Evolutionary conservation across 805 yeast species (phyloP).

Genomic region (Wickerhamiella qilinensis): DNA sequence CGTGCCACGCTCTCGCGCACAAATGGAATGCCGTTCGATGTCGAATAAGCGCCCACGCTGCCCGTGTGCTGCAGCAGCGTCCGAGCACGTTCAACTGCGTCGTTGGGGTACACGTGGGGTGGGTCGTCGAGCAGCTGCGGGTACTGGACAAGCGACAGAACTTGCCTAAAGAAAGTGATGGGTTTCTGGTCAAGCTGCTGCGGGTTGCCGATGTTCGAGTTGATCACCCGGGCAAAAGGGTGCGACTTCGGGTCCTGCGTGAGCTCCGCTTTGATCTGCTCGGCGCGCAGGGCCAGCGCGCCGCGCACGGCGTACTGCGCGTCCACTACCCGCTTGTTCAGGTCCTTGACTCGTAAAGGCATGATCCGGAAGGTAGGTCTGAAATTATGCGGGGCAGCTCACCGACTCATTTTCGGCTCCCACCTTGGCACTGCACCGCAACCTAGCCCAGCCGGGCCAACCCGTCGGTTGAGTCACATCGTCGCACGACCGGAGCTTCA

Average conservation of each 20-base stretch:
- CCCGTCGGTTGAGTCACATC: too few relatives aligned
- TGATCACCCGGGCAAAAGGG: slow-evolving; percentile 65
- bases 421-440: too few relatives aligned
- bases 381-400: too few relatives aligned
- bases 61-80: slow-evolving; percentile 44
- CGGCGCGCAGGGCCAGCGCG: slow-evolving; percentile 82
- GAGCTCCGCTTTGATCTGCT: slow-evolving; percentile 50
- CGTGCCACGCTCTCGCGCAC: slow-evolving; percentile 67
- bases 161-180: slow-evolving; percentile 87
- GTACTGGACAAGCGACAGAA: slow-evolving; percentile 68
- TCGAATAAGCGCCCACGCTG: slow-evolving; percentile 89
- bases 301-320: slow-evolving; percentile 98
- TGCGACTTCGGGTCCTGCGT: slow-evolving; percentile 39
- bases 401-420: too few relatives aligned
- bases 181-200: slow-evolving; percentile 94
- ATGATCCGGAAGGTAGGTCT: slow-evolving; percentile 5
- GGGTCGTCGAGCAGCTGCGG: slow-evolving; percentile 44
- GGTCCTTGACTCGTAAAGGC: slow-evolving; percentile 31
- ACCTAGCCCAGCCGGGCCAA: too few relatives aligned
- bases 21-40: slow-evolving; percentile 69
- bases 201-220: slow-evolving; percentile 94
- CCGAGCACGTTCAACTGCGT: slow-evolving; percentile 60
- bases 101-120: slow-evolving; percentile 25
- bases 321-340: slow-evolving; percentile 58
- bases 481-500: too few relatives aligned